Evolutionary conservation across 163 green algal genomes (phyloP), one percentile per base, ranked within the genome.

Genomic region (Coccomyxa subellipsoidea): DNA sequence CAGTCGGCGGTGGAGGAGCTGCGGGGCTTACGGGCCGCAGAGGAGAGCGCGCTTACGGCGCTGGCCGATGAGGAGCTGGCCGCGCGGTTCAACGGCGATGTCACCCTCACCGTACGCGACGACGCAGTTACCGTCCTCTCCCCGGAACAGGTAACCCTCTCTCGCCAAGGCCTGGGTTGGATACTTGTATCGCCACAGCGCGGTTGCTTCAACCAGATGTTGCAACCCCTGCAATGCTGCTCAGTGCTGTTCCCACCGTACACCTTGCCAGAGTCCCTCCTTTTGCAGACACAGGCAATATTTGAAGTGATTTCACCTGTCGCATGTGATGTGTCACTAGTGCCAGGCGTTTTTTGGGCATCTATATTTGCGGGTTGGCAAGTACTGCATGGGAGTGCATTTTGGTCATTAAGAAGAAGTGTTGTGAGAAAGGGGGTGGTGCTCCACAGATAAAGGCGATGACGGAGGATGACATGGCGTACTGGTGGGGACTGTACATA

Each of bases 1-100:
- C 75, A 80, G 75, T 36, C 27, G 25, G 27, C n/a, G 10, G 75
- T 54, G n/a, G 76, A 81, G 39, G 76, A 81, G 76, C 76, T 81
- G 39, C 39, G 40, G 4, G 34, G 69, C 7, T 39, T 81, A 39
- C 76, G 76, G 27, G 76, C 76, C 0, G 76, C 40, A 21, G 76
- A 81, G 39, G 76, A 81, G 47, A 72, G 39, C 31, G 76, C 76
- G 29, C 39, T 81, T 25, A 47, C 76, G 1, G 76, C 76, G 76
- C 32, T 47, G 27, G 76, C 23, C 40, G 76, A 81, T 32, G 76
- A 81, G 32, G 31, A 72, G n/a, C 39, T 81, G 40, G 40, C 76
- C 2, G 76, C 40, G n/a, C 36, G 32, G 37, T 81, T 81, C 21
- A 53, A 39, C 6, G 76, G 76, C 29, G 40, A 71, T 23, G 32